phyloP scores from a whole-genome alignment of 768 basidiomycete species.

The Phlegmacium glaucopus region DNA sequence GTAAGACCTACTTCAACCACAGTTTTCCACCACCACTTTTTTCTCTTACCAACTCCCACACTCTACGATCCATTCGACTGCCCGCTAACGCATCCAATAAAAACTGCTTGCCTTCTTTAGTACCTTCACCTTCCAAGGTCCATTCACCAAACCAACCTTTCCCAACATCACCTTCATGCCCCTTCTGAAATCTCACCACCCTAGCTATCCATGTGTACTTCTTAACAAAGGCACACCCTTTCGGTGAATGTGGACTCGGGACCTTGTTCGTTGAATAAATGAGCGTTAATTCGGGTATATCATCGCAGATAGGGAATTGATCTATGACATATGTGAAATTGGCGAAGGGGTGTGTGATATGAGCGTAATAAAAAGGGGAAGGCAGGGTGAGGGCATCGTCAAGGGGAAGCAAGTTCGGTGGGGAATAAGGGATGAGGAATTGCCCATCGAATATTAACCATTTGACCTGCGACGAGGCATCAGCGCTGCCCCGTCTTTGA shows the following conservation, averaged over 20 bases:
- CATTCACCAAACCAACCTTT: conserved; percentile 77
- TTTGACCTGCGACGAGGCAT: conserved; percentile 22
- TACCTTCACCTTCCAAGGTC: conserved; percentile 79
- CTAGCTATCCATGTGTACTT: conserved; percentile 66
- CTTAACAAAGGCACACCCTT: conserved; percentile 56
- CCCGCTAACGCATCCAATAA: conserved; percentile 55
- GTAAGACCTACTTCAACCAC: conserved; percentile 55
- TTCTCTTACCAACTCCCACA: conserved; percentile 60
- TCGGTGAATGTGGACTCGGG: conserved; percentile 57
- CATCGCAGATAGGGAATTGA: conserved; percentile 34
- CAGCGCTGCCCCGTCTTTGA: conserved; percentile 1
- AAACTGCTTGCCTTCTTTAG: conserved; percentile 55
- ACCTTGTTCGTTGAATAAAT: conserved; percentile 43
- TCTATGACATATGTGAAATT: conserved; percentile 35
- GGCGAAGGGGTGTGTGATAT: conserved; percentile 47
- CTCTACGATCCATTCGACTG: conserved; percentile 21
- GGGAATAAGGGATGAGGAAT: conserved; percentile 56
- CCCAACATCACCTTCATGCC: conserved; percentile 41
- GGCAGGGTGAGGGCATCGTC: conserved; percentile 60
- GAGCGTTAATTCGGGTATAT: conserved; percentile 47
- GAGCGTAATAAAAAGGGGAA: conserved; percentile 73
- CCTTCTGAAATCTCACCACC: conserved; percentile 32
- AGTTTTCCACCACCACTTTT: conserved; percentile 55
- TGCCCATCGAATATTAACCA: conserved; percentile 80
- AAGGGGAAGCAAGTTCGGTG: conserved; percentile 53